Conservation (phyloP, 371 early-diverging fungal species). For the Cokeromyces recurvatus region DNA sequence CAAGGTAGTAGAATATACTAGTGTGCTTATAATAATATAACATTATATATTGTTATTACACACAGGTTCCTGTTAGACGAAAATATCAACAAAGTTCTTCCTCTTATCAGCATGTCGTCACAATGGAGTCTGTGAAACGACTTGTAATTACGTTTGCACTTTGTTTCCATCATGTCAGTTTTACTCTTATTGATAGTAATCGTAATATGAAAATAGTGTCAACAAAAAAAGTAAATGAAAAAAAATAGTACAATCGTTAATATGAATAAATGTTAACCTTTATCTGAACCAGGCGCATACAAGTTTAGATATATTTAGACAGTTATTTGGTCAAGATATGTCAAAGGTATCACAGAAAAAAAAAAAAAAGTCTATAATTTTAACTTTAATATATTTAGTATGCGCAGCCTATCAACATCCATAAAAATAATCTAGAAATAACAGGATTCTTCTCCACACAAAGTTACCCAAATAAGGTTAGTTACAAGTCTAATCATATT, state of each 20-base stretch:
- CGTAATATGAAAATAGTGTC: slow-evolving; percentile 34
- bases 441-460: slow-evolving; percentile 41
- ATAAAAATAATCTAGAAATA: no score
- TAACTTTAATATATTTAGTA: no score
- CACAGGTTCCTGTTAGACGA: no score
- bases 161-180: slow-evolving; percentile 38
- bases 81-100: slow-evolving; percentile 32
- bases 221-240: slow-evolving; percentile 45
- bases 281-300: no score
- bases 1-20: no score
- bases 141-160: slow-evolving; percentile 46
- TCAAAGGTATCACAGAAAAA: slow-evolving; percentile 29
- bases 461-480: slow-evolving; percentile 48
- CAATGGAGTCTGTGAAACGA: slow-evolving; percentile 46
- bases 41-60: no score
- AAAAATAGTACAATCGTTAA: no score
- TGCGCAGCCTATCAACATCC: no score
- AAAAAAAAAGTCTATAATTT: no score
- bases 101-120: slow-evolving; percentile 18
- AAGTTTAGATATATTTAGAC: slow-evolving; percentile 25
- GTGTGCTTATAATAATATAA: no score
- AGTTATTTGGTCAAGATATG: slow-evolving; percentile 27
- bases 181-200: slow-evolving; percentile 40
- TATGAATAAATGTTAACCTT: no score
- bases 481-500: no score